Conservation (phyloP, 2,329 filamentous ascomycete genomes). For the Akanthomyces dipterigenus region DNA sequence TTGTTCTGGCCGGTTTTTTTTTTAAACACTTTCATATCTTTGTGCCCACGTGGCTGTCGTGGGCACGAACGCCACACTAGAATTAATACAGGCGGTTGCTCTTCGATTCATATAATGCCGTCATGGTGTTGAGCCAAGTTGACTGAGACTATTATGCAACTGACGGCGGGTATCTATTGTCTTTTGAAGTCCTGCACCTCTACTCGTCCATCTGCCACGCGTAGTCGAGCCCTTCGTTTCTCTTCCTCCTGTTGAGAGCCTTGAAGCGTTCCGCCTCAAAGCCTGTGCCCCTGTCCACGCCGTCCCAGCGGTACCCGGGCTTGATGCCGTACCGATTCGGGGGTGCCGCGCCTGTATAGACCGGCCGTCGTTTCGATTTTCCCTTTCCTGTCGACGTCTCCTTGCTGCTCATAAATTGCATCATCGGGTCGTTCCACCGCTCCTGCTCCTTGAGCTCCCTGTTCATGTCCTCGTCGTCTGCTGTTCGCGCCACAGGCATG, state of each 20-base stretch:
- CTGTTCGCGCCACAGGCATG: slow-evolving; percentile 70
- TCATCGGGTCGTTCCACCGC: slow-evolving; percentile 93
- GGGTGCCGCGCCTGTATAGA: slow-evolving; percentile 72
- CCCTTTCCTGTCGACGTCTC: slow-evolving; percentile 22
- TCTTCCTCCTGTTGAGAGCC: slow-evolving; percentile 69
- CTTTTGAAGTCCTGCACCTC: slow-evolving; percentile 7
- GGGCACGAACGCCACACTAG: not conserved
- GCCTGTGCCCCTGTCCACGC: slow-evolving; percentile 86
- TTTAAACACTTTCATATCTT: not conserved
- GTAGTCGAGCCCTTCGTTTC: slow-evolving; percentile 77
- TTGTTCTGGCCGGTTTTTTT: not conserved
- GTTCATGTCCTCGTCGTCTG: slow-evolving; percentile 85
- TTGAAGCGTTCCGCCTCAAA: slow-evolving; percentile 93
- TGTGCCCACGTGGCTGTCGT: not conserved
- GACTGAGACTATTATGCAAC: not conserved
- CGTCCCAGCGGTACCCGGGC: slow-evolving; percentile 93
- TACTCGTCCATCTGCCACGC: slow-evolving; percentile 96
- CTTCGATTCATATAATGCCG: not conserved
- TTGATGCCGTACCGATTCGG: slow-evolving; percentile 93
- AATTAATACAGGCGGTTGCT: not conserved
- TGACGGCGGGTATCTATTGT: slow-evolving; percentile 6
- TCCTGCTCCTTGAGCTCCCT: slow-evolving; percentile 67
- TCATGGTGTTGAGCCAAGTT: not conserved
- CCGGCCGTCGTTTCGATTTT: slow-evolving; percentile 44
- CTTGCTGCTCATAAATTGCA: slow-evolving; percentile 61